Base-by-base conservation (phyloP, 805 yeast species). In the Yamadazyma insecticola region DNA sequence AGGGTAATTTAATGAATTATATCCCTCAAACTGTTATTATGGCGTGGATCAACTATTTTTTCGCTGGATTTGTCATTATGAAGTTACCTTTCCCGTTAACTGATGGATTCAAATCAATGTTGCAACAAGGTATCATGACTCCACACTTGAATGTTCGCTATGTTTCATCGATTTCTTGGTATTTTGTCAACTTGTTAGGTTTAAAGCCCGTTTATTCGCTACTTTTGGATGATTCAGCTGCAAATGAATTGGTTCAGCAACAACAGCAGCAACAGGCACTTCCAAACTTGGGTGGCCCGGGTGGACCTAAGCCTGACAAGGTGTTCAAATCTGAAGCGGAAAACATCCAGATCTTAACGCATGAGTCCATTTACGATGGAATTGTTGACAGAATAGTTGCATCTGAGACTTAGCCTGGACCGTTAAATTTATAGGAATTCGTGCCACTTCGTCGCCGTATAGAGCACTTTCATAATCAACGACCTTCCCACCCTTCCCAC, bases 161-260 rank as follows among this genome's bases (percentile, higher is more conserved):
- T 77, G 97, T 92, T 12, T 81, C 92, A 22, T 79, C 96, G 3
- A 81, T 92, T 13, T 87, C 97, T 4, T 92, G 97, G 97, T 92
- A 90, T 55, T 85, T 92, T 54, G 83, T 90, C 32, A 84, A 87
- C 33, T 74, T 87, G 39, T 56, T 89, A 30, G 97, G 97, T 17
- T 69, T 92, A 38, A 74, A 76, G 43, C 82, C 96, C 0, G 78
- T 92, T 2, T 82, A 81, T 53, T 72, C 83, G 22, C 68, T 90
- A 32, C 41, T 88, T 6, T 70, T 86, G 42, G 78, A 77, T 9
- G 76, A 72, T 36, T 50, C 61, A 3, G 63, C 71, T 27, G 75
- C 67, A 2, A 62, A 66, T 26, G 65, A 67, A 25, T 53, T 74
- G 46, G 58, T 63, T 40, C 58, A 58, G 30, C 65, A 53, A 35